phyloP scores from a whole-genome alignment of 2,329 filamentous ascomycete species.

The Phaeosphaeriaceae sp. region DNA sequence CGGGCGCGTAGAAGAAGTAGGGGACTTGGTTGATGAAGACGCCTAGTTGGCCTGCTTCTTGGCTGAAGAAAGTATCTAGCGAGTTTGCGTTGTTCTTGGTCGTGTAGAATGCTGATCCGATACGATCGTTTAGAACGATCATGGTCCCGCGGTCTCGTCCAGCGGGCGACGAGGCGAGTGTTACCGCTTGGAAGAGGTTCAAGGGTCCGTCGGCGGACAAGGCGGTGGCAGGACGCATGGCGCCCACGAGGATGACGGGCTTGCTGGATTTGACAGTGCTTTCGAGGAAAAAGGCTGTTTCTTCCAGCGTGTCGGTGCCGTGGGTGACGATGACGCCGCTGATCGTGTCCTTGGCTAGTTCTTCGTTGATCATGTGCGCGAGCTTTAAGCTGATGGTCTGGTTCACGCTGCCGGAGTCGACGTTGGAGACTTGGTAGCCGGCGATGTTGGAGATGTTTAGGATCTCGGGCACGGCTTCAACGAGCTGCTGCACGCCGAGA shows the following conservation, averaged over 20 bases:
- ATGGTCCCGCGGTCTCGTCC: slow-evolving; percentile 64
- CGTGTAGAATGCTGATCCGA: slow-evolving; percentile 64
- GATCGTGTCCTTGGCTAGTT: slow-evolving; percentile 55
- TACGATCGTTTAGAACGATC: slow-evolving; percentile 69
- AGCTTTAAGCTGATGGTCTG: slow-evolving; percentile 59
- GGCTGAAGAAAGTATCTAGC: slow-evolving; percentile 68
- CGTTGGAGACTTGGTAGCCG: slow-evolving; percentile 55
- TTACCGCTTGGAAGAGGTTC: slow-evolving; percentile 69
- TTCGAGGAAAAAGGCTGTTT: slow-evolving; percentile 70
- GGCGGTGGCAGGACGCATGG: slow-evolving; percentile 70
- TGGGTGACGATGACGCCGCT: slow-evolving; percentile 67
- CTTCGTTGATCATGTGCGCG: slow-evolving; percentile 57
- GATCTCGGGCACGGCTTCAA: slow-evolving; percentile 64
- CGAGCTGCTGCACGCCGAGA: slow-evolving; percentile 60
- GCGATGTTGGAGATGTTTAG: slow-evolving; percentile 63
- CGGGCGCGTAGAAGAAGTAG: slow-evolving; percentile 66
- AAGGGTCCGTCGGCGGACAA: slow-evolving; percentile 70
- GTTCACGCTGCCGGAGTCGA: slow-evolving; percentile 52
- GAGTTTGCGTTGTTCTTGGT: slow-evolving; percentile 71
- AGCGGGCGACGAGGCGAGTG: slow-evolving; percentile 58
- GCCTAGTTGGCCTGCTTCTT: slow-evolving; percentile 64
- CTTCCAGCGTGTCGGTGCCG: slow-evolving; percentile 71
- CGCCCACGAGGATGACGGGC: slow-evolving; percentile 67
- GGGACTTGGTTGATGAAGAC: slow-evolving; percentile 66
- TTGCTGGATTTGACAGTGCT: slow-evolving; percentile 65